Conservation (phyloP, 106 monocot genomes). For the Allium cepa region DNA sequence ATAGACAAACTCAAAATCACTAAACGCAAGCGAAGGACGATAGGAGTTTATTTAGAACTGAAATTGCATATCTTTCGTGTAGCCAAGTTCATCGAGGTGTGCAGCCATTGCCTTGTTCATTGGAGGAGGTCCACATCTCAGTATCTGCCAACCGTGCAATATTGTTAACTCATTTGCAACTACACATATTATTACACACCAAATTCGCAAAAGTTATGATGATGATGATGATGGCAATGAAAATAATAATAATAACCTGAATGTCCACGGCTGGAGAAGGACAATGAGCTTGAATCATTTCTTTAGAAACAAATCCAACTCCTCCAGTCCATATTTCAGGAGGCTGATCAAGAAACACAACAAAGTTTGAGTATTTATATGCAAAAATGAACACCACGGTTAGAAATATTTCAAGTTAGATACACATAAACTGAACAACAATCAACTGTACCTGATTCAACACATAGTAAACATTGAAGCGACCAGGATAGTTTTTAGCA, state of each 20-base stretch:
- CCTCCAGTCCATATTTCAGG: slow-evolving; percentile 88
- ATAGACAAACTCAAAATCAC: no score
- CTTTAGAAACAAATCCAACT: slow-evolving; percentile 89
- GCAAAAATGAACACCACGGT: no score
- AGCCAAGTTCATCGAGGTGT: slow-evolving; percentile 76
- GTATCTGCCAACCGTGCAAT: slow-evolving; percentile 29
- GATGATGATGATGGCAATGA: background rate
- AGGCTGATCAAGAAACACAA: slow-evolving; percentile 29
- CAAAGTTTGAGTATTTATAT: no score
- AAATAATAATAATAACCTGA: slow-evolving; percentile 32
- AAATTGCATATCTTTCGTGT: slow-evolving; percentile 92
- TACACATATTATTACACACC: no score
- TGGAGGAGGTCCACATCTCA: slow-evolving; percentile 78
- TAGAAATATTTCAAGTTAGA: no score
- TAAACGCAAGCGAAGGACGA: no score
- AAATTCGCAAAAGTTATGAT: background rate
- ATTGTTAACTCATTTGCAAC: no score
- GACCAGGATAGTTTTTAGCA: slow-evolving; percentile 52
- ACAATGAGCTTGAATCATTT: slow-evolving; percentile 81
- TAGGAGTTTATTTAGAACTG: slow-evolving; percentile 41
- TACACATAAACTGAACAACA: background rate
- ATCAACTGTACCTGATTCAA: slow-evolving; percentile 71
- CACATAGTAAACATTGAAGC: slow-evolving; percentile 80
- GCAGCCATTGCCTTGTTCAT: slow-evolving; percentile 98
- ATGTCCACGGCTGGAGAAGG: slow-evolving; percentile 75